Evolutionary conservation across 208 protist genomes (phyloP).

Genomic region (Leishmania major): DNA sequence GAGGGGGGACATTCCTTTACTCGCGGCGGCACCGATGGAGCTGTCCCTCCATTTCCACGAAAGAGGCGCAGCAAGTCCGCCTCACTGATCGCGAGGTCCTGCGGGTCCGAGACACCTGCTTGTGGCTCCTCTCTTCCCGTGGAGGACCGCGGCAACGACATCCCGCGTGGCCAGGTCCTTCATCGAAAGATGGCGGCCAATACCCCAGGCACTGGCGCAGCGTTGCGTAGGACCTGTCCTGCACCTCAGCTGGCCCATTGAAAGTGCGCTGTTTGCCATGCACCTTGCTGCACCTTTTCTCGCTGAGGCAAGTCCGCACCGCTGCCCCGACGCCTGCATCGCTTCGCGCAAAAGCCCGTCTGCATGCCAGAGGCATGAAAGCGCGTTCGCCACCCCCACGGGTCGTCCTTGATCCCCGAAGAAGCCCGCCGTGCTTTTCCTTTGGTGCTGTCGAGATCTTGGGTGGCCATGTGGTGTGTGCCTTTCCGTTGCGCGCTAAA

Average conservation of each 20-base stretch:
- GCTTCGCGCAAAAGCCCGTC: neutral
- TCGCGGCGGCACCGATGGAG: neutral
- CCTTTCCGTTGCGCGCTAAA: no score
- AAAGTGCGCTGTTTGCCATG: neutral
- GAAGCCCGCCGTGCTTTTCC: neutral
- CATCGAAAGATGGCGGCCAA: neutral
- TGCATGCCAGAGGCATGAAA: neutral
- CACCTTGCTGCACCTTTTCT: neutral
- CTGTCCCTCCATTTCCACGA: neutral
- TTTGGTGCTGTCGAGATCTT: no score
- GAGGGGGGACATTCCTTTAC: neutral
- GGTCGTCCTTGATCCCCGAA: neutral
- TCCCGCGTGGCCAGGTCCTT: neutral
- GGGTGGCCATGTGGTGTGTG: no score
- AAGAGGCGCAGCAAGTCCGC: neutral
- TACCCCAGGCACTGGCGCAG: neutral
- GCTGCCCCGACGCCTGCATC: neutral
- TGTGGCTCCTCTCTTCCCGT: neutral
- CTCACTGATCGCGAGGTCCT: neutral
- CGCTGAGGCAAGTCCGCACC: neutral
- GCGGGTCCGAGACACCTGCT: fast-evolving
- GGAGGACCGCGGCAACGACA: neutral
- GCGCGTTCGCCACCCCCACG: neutral
- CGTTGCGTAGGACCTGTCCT: neutral
- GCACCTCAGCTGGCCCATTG: neutral